Evolutionary conservation across 2,329 filamentous ascomycete genomes (phyloP).

Genomic region (Xylariaceae sp.): DNA sequence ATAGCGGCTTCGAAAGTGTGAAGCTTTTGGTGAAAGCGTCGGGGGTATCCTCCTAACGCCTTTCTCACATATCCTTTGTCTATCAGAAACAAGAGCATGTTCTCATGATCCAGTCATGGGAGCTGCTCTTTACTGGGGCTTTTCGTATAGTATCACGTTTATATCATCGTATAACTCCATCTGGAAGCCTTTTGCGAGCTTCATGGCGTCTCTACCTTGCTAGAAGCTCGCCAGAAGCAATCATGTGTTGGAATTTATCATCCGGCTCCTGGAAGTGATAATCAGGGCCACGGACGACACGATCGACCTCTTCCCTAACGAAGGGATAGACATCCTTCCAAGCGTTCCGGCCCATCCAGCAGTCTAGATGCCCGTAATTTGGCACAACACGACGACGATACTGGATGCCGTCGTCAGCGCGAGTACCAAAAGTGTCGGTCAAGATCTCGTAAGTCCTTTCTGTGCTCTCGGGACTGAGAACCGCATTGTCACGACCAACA

Average conservation of each 20-base stretch:
- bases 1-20: no score
- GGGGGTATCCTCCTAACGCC: no score
- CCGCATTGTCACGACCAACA: conserved; percentile 54
- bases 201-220: conserved; percentile 2
- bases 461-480: conserved; percentile 53
- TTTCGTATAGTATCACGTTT: no score
- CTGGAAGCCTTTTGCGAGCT: no score
- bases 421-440: conserved; percentile 48
- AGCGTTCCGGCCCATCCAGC: conserved; percentile 60
- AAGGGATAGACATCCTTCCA: conserved; percentile 60
- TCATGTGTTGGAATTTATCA: conserved; percentile 43
- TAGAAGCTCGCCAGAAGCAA: conserved; percentile 39
- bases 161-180: no score
- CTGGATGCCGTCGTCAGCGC: conserved; percentile 33
- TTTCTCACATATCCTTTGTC: no score
- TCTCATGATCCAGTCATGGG: no score
- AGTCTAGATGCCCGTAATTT: conserved; percentile 60
- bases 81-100: no score
- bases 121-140: no score
- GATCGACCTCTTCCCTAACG: conserved; percentile 53
- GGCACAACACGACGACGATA: conserved; percentile 54
- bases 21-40: no score
- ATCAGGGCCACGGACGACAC: conserved; percentile 43
- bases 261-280: conserved; percentile 45
- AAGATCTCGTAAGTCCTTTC: conserved; percentile 52